Percentiles rank a stretch among this genome's conserved stretches.
phyloP scores from a whole-genome alignment of 257 asterid species.

The Solanum piurae region DNA sequence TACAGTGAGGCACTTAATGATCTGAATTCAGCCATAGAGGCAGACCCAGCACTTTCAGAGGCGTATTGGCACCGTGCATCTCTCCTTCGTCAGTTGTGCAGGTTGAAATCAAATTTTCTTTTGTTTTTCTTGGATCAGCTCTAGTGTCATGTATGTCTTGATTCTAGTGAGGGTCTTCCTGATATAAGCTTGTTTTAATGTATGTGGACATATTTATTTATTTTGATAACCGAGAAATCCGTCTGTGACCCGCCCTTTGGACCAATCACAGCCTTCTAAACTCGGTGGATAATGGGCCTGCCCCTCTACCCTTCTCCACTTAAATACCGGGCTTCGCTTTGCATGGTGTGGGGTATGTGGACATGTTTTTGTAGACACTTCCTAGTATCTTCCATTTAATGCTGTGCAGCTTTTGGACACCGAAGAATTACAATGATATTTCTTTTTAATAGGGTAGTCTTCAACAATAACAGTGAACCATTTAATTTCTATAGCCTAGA shows the following conservation, averaged over 20 bases:
- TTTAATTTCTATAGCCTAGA: not conserved
- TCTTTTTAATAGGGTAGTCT: not conserved
- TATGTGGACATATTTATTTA: not conserved
- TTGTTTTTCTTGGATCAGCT: not conserved
- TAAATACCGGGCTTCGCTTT: no score
- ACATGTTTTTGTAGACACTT: not conserved
- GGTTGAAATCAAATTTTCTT: constrained; percentile 22
- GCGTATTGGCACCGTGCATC: constrained; percentile 81
- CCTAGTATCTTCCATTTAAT: not conserved
- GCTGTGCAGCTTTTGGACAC: not conserved
- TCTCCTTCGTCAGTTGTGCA: constrained; percentile 73
- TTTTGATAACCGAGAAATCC: no score
- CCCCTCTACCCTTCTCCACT: no score
- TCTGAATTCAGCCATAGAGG: constrained; percentile 76
- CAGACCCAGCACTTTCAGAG: constrained; percentile 73
- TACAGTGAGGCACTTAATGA: constrained; percentile 81
- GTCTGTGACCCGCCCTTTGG: no score
- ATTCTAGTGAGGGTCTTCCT: not conserved
- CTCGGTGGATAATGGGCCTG: no score
- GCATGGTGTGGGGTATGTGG: no score
- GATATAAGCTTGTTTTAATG: not conserved
- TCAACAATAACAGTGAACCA: not conserved
- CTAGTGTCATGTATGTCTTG: not conserved
- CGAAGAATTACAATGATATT: not conserved
- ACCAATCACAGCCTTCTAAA: no score